phyloP scores from a whole-genome alignment of 371 early-diverging fungal species.

The Mucor mucedo region DNA sequence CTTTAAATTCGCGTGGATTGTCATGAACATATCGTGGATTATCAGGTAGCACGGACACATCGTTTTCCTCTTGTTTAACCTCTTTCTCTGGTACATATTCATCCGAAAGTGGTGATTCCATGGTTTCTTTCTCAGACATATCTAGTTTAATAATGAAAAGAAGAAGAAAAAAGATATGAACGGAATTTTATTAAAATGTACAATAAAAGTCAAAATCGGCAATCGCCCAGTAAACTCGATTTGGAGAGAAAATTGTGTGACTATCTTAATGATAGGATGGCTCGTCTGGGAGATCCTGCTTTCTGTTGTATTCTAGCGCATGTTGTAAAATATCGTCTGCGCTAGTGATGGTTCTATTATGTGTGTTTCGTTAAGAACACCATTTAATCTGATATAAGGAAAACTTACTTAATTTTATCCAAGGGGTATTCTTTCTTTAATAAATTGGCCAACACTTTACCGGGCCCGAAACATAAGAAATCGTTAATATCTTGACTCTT shows the following conservation, averaged over 20 bases:
- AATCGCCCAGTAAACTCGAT: background rate
- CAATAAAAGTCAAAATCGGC: background rate
- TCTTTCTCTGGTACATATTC: background rate
- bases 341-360: conserved; percentile 42
- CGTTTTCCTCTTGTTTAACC: background rate
- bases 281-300: conserved; percentile 17
- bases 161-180: background rate
- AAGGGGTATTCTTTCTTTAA: conserved; percentile 86
- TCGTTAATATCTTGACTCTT: conserved; percentile 78
- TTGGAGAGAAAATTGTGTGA: conserved; percentile 10
- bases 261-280: conserved; percentile 6
- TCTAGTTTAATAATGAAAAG: background rate
- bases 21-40: conserved; percentile 21
- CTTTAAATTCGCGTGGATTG: conserved; percentile 28
- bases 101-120: background rate
- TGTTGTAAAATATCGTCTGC: conserved; percentile 53
- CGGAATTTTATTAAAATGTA: conserved; percentile 2
- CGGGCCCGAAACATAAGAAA: conserved; percentile 89
- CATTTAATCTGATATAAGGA: background rate
- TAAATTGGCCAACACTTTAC: conserved; percentile 86
- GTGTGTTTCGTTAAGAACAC: background rate
- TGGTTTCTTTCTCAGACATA: background rate
- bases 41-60: background rate
- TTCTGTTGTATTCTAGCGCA: conserved; percentile 37
- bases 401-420: conserved; percentile 64